A percentile compares a stretch with the other conserved stretches of the same genome.
Evolutionary conservation across 2,329 filamentous ascomycete genomes (phyloP).

Genomic region (Penicillium sp.): DNA sequence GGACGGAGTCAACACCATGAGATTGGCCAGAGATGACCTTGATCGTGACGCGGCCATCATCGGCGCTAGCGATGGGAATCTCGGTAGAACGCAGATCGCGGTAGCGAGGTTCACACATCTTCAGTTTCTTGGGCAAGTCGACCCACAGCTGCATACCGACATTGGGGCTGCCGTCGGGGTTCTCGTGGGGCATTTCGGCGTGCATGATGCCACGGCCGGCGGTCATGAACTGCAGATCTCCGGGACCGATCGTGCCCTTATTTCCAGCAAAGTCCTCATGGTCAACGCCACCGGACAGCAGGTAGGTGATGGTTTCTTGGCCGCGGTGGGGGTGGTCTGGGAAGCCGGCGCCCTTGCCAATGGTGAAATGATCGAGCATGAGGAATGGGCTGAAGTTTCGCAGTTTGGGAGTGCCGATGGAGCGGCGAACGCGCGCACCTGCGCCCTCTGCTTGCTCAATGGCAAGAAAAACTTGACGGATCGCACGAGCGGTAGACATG

Average conservation of each 20-base stretch:
- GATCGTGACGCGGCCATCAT: conserved; percentile 72
- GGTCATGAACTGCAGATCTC: conserved; percentile 98
- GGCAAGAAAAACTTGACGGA: conserved; percentile 81
- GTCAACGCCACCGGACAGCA: conserved; percentile 81
- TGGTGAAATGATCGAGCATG: conserved; percentile 92
- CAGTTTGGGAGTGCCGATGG: conserved; percentile 79
- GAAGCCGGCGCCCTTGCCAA: conserved; percentile 79
- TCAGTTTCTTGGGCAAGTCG: conserved; percentile 77
- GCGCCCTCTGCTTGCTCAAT: conserved; percentile 84
- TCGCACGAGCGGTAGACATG: conserved; percentile 71
- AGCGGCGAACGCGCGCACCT: conserved; percentile 81
- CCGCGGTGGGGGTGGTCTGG: conserved; percentile 83
- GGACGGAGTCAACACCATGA: conserved; percentile 79
- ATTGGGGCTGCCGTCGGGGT: conserved; percentile 72
- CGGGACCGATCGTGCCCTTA: conserved; percentile 76
- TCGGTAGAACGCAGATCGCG: conserved; percentile 77
- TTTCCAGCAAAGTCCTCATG: conserved; percentile 92
- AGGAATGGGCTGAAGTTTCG: conserved; percentile 89
- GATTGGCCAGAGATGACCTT: conserved; percentile 89
- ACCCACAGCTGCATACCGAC: conserved; percentile 95
- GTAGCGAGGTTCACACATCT: conserved; percentile 88
- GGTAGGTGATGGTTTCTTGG: conserved; percentile 87
- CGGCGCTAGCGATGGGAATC: conserved; percentile 72
- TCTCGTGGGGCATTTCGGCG: conserved; percentile 87
- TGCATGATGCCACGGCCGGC: conserved; percentile 90